phyloP scores from a whole-genome alignment of 306 rosid genomes.

The Dalbergia cochinchinensis region DNA sequence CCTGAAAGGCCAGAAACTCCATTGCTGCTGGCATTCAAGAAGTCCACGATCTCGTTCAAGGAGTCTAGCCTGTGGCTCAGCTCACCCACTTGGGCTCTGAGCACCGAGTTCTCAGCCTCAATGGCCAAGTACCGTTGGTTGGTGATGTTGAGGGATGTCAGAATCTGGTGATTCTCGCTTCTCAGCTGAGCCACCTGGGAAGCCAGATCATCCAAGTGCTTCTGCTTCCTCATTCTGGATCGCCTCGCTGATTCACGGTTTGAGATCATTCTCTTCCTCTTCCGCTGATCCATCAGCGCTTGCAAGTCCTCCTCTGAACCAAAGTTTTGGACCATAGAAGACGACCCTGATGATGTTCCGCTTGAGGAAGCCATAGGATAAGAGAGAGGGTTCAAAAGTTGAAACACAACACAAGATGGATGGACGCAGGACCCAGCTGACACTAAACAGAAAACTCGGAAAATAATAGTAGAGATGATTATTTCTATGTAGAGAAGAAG shows the following conservation, averaged over 20 bases:
- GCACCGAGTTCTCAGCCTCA: constrained; percentile 83
- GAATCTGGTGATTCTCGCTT: constrained; percentile 79
- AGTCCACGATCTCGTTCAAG: constrained; percentile 63
- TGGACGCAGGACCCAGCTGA: constrained; percentile 50
- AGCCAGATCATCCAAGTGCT: constrained; percentile 87
- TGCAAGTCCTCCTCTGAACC: constrained; percentile 76
- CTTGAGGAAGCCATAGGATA: constrained; percentile 79
- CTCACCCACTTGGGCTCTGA: constrained; percentile 78
- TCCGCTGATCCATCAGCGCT: constrained; percentile 79
- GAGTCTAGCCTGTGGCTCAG: constrained; percentile 73
- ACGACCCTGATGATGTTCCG: constrained; percentile 75
- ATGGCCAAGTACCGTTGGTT: constrained; percentile 64
- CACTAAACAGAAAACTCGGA: not conserved
- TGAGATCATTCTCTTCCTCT: constrained; percentile 93
- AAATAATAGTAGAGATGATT: not conserved
- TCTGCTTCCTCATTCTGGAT: constrained; percentile 92
- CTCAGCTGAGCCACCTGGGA: constrained; percentile 65
- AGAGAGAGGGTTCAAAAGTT: not conserved
- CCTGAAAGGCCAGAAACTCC: constrained; percentile 43
- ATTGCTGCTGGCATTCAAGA: constrained; percentile 49
- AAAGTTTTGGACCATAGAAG: constrained; percentile 63
- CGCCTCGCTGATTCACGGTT: constrained; percentile 94
- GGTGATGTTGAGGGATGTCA: constrained; percentile 63
- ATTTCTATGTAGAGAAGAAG: too few relatives aligned
- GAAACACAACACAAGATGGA: constrained; percentile 6